Percentiles rank a stretch among this genome's conserved stretches.
Evolutionary conservation across 1,284 basidiomycete species (phyloP).

Genomic region (Puccinia polysora): DNA sequence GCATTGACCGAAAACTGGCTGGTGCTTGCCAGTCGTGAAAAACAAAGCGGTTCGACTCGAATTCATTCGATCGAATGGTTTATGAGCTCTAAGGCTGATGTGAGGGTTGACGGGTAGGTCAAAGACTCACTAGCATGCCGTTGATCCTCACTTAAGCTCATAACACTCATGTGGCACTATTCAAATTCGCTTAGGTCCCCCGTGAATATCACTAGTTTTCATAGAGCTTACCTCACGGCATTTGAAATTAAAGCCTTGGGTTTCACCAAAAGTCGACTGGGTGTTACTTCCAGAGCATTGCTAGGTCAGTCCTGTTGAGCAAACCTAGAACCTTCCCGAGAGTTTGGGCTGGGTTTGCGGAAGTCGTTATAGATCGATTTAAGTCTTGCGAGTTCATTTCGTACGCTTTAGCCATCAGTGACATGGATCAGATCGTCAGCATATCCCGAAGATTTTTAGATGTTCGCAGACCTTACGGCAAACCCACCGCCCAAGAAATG

Average conservation of each 20-base stretch:
- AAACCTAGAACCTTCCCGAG: neutral
- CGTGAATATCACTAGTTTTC: constrained; percentile 36
- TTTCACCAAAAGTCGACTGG: constrained; percentile 40
- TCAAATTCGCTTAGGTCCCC: constrained; percentile 16
- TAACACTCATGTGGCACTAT: neutral
- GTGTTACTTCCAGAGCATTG: constrained; percentile 40
- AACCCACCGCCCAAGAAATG: constrained; percentile 69
- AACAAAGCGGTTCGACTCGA: constrained; percentile 6
- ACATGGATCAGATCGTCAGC: constrained; percentile 67
- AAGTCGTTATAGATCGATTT: neutral
- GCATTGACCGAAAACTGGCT: constrained; percentile 87
- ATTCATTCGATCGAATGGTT: constrained; percentile 44
- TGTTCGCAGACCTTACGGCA: constrained; percentile 71
- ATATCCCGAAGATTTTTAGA: constrained; percentile 73
- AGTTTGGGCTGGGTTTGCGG: no score
- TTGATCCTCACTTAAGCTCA: neutral
- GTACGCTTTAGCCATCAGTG: constrained; percentile 65
- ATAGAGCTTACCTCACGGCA: constrained; percentile 29
- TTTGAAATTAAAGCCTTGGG: constrained; percentile 25
- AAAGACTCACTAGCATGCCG: neutral
- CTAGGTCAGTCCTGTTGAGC: constrained; percentile 5
- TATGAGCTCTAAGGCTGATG: constrained; percentile 41
- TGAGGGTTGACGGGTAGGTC: constrained; percentile 31
- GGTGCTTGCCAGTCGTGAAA: constrained; percentile 54
- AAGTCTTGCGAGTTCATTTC: neutral